Conservation (phyloP, 2,329 filamentous ascomycete species). For the Nothophaeocryptopus gaeumannii region DNA sequence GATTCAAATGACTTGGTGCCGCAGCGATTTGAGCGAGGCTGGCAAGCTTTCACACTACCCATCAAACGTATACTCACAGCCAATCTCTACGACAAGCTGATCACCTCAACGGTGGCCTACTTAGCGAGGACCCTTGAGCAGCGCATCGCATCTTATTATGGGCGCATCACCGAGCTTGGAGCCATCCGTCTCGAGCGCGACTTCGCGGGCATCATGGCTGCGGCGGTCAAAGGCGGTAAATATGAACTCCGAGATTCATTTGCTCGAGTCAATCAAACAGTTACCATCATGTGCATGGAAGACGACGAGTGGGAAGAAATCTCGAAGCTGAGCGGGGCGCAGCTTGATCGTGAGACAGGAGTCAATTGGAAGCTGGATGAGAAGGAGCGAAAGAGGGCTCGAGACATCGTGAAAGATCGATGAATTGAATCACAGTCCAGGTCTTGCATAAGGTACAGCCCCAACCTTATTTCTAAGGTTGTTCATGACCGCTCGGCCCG, state of each 20-base stretch:
- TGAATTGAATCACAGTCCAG: no score
- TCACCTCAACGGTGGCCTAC: conserved; percentile 70
- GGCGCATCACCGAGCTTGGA: conserved; percentile 75
- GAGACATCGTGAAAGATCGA: conserved; percentile 44
- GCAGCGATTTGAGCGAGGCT: conserved; percentile 76
- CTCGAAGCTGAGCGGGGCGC: conserved; percentile 45
- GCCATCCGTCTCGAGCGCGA: conserved; percentile 82
- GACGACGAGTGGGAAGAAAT: conserved; percentile 88
- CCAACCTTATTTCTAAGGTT: no score
- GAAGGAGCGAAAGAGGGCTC: conserved; percentile 71
- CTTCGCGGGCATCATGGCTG: conserved; percentile 69
- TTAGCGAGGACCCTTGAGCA: conserved; percentile 81
- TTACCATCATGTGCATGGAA: conserved; percentile 89
- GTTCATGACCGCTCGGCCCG: no score
- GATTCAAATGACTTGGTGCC: conserved; percentile 63
- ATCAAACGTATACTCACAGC: conserved; percentile 80
- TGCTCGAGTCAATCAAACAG: conserved; percentile 71
- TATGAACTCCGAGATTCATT: conserved; percentile 79
- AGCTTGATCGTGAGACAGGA: conserved; percentile 56
- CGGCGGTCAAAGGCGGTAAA: conserved; percentile 64
- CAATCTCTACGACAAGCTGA: conserved; percentile 70
- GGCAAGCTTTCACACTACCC: conserved; percentile 81
- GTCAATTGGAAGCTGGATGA: conserved; percentile 69
- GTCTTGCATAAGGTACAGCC: no score
- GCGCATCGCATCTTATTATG: conserved; percentile 75